Evolutionary conservation across 352 stramenopile genomes (phyloP).

Genomic region (Phytophthora podocarpi): DNA sequence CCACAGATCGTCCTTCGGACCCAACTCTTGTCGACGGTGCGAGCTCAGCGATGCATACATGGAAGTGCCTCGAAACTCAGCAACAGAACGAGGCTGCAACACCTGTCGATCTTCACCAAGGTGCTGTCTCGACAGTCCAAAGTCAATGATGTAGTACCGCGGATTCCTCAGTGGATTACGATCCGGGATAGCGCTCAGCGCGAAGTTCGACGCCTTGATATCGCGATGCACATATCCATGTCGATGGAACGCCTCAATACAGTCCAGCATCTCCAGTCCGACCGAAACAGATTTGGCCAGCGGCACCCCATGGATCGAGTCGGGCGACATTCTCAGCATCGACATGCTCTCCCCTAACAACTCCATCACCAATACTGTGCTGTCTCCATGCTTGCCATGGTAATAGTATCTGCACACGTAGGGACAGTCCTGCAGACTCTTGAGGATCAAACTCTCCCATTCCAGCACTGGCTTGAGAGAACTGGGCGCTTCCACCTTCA

Average conservation of each 20-base stretch:
- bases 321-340: constrained; percentile 80
- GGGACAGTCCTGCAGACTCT: constrained; percentile 82
- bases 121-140: constrained; percentile 84
- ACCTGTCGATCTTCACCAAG: constrained; percentile 65
- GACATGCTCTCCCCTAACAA: constrained; percentile 89
- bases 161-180: constrained; percentile 53
- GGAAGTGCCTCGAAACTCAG: constrained; percentile 87
- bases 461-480: constrained; percentile 88
- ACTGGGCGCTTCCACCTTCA: constrained; percentile 88
- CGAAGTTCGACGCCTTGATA: constrained; percentile 92
- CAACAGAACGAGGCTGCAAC: constrained; percentile 59
- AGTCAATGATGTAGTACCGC: constrained; percentile 85
- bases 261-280: constrained; percentile 87
- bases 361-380: constrained; percentile 89
- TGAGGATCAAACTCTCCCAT: constrained; percentile 89
- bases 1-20: constrained; percentile 88
- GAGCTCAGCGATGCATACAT: constrained; percentile 91
- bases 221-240: constrained; percentile 90
- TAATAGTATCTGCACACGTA: constrained; percentile 88
- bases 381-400: constrained; percentile 85
- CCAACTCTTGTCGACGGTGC: constrained; percentile 78
- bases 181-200: constrained; percentile 48
- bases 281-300: constrained; percentile 73
- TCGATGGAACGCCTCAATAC: constrained; percentile 85
- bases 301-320: constrained; percentile 81